These are phyloP conservation scores for Candida easanensis DNA, from an alignment of 805 yeast species.

Conservation along the genomic window DNA sequence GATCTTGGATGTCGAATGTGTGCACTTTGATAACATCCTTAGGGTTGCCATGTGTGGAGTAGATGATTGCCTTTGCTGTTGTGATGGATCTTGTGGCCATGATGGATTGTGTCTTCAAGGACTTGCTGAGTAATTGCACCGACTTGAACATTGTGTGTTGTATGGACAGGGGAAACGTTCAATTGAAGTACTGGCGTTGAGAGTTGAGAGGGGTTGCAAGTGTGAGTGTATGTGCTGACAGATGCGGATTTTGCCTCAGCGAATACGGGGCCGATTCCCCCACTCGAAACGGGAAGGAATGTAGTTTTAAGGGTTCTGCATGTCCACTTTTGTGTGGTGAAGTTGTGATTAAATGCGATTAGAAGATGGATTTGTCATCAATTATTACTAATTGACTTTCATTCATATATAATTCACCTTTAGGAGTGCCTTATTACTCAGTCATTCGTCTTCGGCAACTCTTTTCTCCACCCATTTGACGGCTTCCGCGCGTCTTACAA, in stretches of 20 bases:
- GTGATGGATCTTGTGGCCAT: conserved; percentile 23
- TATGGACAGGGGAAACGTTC: no score
- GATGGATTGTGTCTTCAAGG: background rate
- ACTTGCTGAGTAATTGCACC: conserved; percentile 1
- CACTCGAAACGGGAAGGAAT: background rate
- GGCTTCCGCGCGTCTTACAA: no score
- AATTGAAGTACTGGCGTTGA: no score
- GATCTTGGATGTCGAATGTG: conserved; percentile 47
- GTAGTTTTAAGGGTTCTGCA: no score
- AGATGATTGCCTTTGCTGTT: conserved; percentile 64
- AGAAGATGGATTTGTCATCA: no score
- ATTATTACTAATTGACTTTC: no score
- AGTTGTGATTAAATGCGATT: no score
- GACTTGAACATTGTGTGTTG: conserved; percentile 10
- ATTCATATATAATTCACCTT: no score
- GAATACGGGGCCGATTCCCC: background rate
- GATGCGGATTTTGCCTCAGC: conserved; percentile 3
- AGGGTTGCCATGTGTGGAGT: conserved; percentile 68
- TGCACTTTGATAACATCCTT: conserved; percentile 51
- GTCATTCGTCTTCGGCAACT: no score
- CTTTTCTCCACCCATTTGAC: no score
- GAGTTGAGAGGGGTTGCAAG: background rate
- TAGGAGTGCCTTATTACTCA: no score
- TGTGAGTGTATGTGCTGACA: background rate
- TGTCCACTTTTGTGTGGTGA: no score